Conservation (phyloP, 2,329 filamentous ascomycete genomes). For the Ophiostoma himal-ulmi region DNA sequence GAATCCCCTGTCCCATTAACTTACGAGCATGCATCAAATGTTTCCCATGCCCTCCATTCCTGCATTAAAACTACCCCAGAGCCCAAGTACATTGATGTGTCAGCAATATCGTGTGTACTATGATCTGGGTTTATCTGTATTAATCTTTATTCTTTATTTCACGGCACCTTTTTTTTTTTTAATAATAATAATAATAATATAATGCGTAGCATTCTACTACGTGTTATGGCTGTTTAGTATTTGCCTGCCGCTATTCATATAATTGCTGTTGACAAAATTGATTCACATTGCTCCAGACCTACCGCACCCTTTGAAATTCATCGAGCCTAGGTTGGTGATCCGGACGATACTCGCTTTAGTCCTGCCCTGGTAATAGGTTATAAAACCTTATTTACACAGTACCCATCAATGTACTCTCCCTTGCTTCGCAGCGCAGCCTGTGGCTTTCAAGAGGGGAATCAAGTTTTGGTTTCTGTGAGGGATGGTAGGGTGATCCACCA, state of each 20-base stretch:
- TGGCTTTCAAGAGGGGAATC: constrained; percentile 6
- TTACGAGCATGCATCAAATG: neutral
- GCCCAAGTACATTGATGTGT: neutral
- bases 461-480: constrained; percentile 4
- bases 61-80: neutral
- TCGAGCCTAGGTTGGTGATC: neutral
- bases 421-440: constrained; percentile 5
- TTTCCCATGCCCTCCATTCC: neutral
- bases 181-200: neutral
- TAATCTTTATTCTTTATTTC: neutral
- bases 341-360: neutral
- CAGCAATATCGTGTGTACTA: neutral
- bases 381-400: constrained; percentile 1
- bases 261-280: neutral
- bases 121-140: neutral
- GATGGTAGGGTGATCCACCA: neutral
- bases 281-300: neutral
- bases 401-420: neutral
- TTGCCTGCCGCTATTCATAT: neutral
- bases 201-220: neutral
- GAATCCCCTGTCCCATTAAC: neutral
- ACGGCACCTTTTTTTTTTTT: neutral
- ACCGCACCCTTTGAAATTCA: neutral
- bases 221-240: neutral
- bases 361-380: neutral